Base-by-base conservation (phyloP, 192 early-diverging fungal genomes). In the Spizellomyces punctatus region DNA sequence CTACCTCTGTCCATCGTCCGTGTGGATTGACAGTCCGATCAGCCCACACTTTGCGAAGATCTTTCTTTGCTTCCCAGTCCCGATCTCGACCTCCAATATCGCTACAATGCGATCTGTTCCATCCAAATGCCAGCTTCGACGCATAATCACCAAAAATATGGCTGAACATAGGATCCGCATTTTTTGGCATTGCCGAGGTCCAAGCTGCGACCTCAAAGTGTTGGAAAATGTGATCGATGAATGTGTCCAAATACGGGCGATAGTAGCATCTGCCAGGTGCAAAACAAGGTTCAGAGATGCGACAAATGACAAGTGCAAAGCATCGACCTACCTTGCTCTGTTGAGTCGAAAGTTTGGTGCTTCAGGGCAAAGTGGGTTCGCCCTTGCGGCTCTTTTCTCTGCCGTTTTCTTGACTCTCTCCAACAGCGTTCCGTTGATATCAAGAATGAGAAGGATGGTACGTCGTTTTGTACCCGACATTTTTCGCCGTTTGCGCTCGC, bases 381-480 rank as follows among this genome's bases (percentile, higher is more conserved):
- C 52, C 12, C 61, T 69, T 16, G 78, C 76, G 6, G 42, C 6
- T 19, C 36, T 67, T 21, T 72, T 57, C 42, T 79, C 70, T 27
- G 54, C 60, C 5, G 60, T 50, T 12, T 67, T 58, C 2, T 17
- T 64, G 17, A 79, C 16, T 12, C 81, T 47, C 62, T 83, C 78
- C 21, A 83, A 48, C 0, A 83, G 77, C 14, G 82, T 79, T 16
- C 79, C 79, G 67, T 81, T 80, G 27, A 83, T 67, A 67, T 81
- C 79, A 2, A 83, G 69, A 6, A 83, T 64, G 17, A 83, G 63
- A 16, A 83, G 77, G 7, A 81, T 46, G 14, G 50, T 12, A 12
- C 12, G 1, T 19, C 50, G 0, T 54, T 54, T 54, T 54, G 50
- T 0, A 36, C 27, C 27, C 1, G 27, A 2, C 27, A 36, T 36